Evolutionary conservation across 1,284 basidiomycete genomes (phyloP).

Genomic region (Chalciporus sp.): DNA sequence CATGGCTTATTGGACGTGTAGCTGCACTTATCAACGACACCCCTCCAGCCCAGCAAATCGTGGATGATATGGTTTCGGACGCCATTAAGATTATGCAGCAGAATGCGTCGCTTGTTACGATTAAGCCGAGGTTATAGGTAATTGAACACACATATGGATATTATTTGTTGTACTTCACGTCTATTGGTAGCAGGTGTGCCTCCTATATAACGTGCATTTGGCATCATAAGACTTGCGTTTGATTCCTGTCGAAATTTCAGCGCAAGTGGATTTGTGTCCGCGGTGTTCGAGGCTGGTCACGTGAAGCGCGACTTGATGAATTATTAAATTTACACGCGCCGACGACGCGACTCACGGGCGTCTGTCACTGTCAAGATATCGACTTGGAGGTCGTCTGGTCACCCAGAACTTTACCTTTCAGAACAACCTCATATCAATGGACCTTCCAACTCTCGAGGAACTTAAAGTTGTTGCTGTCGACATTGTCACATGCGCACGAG

Average conservation of each 20-base stretch:
- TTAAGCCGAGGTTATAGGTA: conserved; percentile 44
- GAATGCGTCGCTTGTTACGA: conserved; percentile 40
- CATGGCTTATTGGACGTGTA: conserved; percentile 82
- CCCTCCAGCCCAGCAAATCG: conserved; percentile 76
- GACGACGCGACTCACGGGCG: not conserved
- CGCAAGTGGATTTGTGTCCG: too few relatives aligned
- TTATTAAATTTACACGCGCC: not conserved
- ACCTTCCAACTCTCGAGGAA: conserved; percentile 18
- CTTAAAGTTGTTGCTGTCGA: conserved; percentile 25
- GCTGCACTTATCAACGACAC: conserved; percentile 76
- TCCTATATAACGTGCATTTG: not conserved
- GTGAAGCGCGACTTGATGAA: not conserved
- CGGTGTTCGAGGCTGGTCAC: not conserved
- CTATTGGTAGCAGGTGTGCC: not conserved
- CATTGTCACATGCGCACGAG: conserved; percentile 32
- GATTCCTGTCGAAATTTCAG: not conserved
- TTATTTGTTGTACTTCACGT: not conserved
- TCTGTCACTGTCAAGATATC: not conserved
- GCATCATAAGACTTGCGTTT: too few relatives aligned
- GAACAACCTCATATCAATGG: conserved; percentile 1
- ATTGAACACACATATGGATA: not conserved
- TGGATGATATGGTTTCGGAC: conserved; percentile 78
- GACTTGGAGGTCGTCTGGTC: not conserved
- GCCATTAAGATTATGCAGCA: conserved; percentile 54
- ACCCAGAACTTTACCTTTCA: not conserved